Evolutionary conservation across 768 basidiomycete genomes (phyloP).

Genomic region (Megacollybia marginata): DNA sequence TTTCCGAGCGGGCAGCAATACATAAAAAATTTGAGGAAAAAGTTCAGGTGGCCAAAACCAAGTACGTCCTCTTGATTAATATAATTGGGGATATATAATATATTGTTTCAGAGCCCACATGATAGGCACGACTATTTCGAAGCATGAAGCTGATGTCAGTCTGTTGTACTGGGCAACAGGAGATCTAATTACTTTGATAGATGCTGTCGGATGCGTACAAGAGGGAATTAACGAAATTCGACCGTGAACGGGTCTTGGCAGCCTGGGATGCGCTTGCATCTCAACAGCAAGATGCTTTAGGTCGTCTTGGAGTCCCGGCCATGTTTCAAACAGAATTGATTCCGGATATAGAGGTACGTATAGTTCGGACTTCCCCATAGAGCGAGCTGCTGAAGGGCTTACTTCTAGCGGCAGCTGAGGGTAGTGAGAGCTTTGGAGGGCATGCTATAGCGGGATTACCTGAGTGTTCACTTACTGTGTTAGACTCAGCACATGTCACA

Average conservation of each 20-base stretch:
- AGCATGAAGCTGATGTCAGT: constrained; percentile 61
- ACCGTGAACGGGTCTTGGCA: constrained; percentile 56
- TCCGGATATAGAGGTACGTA: constrained; percentile 47
- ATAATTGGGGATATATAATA: constrained; percentile 1
- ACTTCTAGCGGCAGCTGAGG: constrained; percentile 53
- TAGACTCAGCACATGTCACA: too few species aligned
- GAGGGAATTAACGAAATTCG: constrained; percentile 61
- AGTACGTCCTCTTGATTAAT: constrained; percentile 32
- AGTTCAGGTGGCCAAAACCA: constrained; percentile 58
- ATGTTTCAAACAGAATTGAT: constrained; percentile 54
- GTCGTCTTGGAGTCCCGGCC: constrained; percentile 54
- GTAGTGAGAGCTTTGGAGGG: constrained; percentile 66
- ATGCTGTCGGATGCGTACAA: constrained; percentile 57
- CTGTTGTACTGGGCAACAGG: background rate
- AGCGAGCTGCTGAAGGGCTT: background rate
- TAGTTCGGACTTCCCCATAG: constrained; percentile 7
- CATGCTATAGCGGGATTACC: constrained; percentile 17
- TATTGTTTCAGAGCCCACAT: constrained; percentile 47
- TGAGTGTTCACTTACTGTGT: too few species aligned
- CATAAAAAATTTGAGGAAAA: constrained; percentile 63
- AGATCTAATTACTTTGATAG: constrained; percentile 27
- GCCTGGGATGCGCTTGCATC: constrained; percentile 74
- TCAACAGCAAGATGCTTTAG: constrained; percentile 62
- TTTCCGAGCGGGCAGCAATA: constrained; percentile 59
- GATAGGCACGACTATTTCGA: constrained; percentile 57